Conservation (phyloP, 2,329 filamentous ascomycete genomes). For the Mycogone perniciosa region DNA sequence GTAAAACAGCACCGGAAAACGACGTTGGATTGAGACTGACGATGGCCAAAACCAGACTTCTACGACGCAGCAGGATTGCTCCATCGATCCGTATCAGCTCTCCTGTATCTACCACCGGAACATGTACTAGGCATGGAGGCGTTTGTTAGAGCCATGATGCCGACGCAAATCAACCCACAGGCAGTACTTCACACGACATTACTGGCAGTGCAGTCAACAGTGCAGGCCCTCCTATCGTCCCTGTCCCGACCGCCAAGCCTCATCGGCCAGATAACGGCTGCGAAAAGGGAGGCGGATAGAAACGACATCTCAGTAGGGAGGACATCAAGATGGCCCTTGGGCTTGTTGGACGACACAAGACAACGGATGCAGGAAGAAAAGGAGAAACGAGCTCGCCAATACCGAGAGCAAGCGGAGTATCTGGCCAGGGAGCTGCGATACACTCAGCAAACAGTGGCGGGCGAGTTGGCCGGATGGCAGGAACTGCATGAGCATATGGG, state of each 20-base stretch:
- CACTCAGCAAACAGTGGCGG: slow-evolving; percentile 88
- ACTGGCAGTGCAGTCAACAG: slow-evolving; percentile 74
- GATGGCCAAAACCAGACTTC: slow-evolving; percentile 47
- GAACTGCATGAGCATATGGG: slow-evolving; percentile 78
- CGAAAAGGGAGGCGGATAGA: slow-evolving; percentile 71
- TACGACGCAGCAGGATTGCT: slow-evolving; percentile 57
- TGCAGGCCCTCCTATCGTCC: slow-evolving; percentile 71
- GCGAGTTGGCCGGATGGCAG: slow-evolving; percentile 90
- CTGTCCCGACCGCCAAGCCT: slow-evolving; percentile 73
- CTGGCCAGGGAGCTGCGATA: slow-evolving; percentile 80
- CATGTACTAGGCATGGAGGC: slow-evolving; percentile 66
- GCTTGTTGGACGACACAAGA: slow-evolving; percentile 80
- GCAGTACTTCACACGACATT: slow-evolving; percentile 68
- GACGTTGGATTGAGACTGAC: neutral
- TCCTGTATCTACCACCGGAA: slow-evolving; percentile 60
- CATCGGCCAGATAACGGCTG: slow-evolving; percentile 66
- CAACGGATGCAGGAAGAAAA: slow-evolving; percentile 77
- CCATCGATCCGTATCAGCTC: slow-evolving; percentile 44
- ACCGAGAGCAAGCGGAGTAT: slow-evolving; percentile 62
- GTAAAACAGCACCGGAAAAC: slow-evolving; percentile 14
- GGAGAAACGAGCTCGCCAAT: slow-evolving; percentile 68
- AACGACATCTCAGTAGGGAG: slow-evolving; percentile 68
- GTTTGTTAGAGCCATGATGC: slow-evolving; percentile 60
- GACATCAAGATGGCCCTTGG: slow-evolving; percentile 72
- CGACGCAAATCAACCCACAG: slow-evolving; percentile 67